Evolutionary conservation across 202 grass and related monocot species (phyloP), one percentile per base, ranked within the genome.

Genomic region (Schoenoplectus triqueter): DNA sequence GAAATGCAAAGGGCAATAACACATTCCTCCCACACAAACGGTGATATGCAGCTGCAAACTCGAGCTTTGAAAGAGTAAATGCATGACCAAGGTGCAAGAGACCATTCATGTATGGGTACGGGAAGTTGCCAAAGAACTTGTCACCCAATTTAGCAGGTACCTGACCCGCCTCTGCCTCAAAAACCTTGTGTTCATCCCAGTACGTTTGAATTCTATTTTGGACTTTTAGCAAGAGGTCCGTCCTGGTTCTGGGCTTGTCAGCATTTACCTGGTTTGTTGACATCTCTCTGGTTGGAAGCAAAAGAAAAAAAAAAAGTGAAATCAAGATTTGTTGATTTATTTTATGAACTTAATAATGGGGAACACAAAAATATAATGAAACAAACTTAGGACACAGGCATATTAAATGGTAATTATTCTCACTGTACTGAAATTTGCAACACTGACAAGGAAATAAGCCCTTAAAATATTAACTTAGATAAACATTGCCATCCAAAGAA

Each of bases 61-160:
- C 94, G 22, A 97, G 94, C 72, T 97, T 92, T 65, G 94, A 94
- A 71, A 97, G 1, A 7, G 92, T 81, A 85, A 97, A 97, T 7
- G 85, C 94, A 64, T 97, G 92, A 15, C 94, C 92, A 84, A 94
- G 40, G 76, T 97, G 92, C 13, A 97, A 76, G 59, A 97, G 63
- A 10, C 94, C 94, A 79, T 97, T 97, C 92, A 94, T 97, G 90
- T 97, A 97, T 22, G 94, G 92, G 73, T 97, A 94, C 0, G 94
- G 87, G n/a, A 97, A 97, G 66, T 97, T 97, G 18, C 94, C 94
- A 41, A 97, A 97, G 86, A 94, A 97, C 20, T 97, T 97, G 80
- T 94, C 92, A 48, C 90, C 90, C 2, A 66, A 74, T 18, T 87
- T 80, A 39, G 88, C 80, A 66, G 63, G 13, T 20, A 76, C 56